Evolutionary conservation across 768 basidiomycete species (phyloP).

Genomic region (Leccinum boreale): DNA sequence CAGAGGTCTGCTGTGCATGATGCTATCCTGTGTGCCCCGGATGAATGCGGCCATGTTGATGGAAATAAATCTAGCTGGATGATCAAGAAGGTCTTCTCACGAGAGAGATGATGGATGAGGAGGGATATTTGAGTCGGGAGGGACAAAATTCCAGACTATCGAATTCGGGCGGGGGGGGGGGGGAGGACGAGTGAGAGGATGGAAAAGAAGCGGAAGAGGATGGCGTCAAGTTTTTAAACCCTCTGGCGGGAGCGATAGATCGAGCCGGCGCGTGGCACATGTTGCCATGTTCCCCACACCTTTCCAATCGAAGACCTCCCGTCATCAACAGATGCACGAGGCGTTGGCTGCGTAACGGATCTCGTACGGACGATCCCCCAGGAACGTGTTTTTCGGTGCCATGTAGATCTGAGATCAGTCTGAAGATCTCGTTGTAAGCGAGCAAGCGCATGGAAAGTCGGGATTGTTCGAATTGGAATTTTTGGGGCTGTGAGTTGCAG

Average conservation of each 20-base stretch:
- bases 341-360: conserved; percentile 13
- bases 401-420: conserved; percentile 1
- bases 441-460: not conserved
- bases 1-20: conserved; percentile 18
- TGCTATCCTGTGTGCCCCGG: conserved; percentile 11
- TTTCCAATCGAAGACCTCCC: conserved; percentile 20
- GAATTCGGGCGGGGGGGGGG: not conserved
- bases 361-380: conserved; percentile 1
- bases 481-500: not conserved
- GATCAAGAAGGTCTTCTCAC: not conserved
- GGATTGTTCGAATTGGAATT: conserved; percentile 5
- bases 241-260: not conserved
- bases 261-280: conserved; percentile 15
- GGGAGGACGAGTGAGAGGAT: not conserved
- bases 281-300: conserved; percentile 9
- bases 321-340: conserved; percentile 24
- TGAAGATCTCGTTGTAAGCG: conserved; percentile 2
- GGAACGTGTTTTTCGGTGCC: conserved; percentile 8
- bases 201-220: not conserved
- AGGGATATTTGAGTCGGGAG: not conserved
- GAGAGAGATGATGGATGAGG: not conserved
- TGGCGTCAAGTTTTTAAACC: conserved; percentile 6
- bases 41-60: conserved; percentile 2
- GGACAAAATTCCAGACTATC: not conserved
- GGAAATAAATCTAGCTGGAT: not conserved